Evolutionary conservation across 257 asterid species (phyloP), one percentile per base, ranked within the genome.

Genomic region (Handroanthus guayacan): DNA sequence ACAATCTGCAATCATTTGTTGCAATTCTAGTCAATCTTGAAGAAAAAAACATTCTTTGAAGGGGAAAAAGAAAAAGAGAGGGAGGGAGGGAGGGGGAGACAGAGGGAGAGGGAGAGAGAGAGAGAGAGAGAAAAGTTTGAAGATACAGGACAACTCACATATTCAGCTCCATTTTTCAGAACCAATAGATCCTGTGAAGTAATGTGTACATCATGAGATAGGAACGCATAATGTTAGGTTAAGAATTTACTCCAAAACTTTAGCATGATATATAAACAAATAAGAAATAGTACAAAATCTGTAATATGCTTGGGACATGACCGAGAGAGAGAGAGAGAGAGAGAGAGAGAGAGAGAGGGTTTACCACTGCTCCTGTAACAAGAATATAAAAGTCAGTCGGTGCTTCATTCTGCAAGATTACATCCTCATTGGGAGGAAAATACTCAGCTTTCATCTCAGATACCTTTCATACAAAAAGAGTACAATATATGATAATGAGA

Each of bases 381-480:
- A 88, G 81, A 75, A 88, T 77, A 58, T 88, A 88, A 72, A 88
- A 86, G 65, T 88, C 92, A 0, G 90, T 87, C 2, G 91, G 94
- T 9, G 91, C 89, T 79, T 89, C 94, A 41, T 89, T 89, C 62
- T 85, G 91, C 85, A 89, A 81, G 48, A 89, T 89, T n/a, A 89
- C 89, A 34, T 89, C 91, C 70, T 89, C 91, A 62, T 79, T 77
- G 11, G 91, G 94, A 58, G 90, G 89, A 72, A 83, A 88, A 81
- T 86, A 88, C 80, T 88, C 90, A 0, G 90, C 89, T 77, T 81
- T 86, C 90, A 89, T 89, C 85, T 89, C 94, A 2, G 90, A 82
- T 13, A 87, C 90, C 94, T 87, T 47, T 47, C 31, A 48, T 10
- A 48, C 31, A 50, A 52, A n/a, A 69, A 11, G 64, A 67, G 14